These are phyloP conservation scores for Stachybotrys echinatus DNA, from an alignment of 2,329 filamentous ascomycete species.

Conservation along the genomic window DNA sequence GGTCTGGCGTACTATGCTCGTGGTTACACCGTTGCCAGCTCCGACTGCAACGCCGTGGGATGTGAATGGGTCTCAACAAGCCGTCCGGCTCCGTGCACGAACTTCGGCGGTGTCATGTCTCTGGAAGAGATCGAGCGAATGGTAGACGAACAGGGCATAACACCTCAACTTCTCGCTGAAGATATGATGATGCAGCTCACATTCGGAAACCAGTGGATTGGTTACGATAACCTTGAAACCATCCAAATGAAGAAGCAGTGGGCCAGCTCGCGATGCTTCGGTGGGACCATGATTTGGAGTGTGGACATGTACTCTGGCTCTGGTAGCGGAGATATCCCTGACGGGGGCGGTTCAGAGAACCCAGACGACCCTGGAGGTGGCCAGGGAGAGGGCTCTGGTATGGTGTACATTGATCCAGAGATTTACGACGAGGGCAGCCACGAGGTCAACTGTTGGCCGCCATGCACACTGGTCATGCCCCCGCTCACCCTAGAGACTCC, in stretches of 20 bases:
- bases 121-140: slow-evolving; percentile 22
- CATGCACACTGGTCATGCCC: no score
- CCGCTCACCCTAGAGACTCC: no score
- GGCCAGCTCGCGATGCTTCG: slow-evolving; percentile 9
- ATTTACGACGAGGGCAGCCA: no score
- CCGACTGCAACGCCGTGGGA: slow-evolving; percentile 15
- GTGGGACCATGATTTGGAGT: slow-evolving; percentile 12
- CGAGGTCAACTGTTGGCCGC: no score
- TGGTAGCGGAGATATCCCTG: background rate
- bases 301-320: slow-evolving; percentile 5
- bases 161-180: slow-evolving; percentile 8
- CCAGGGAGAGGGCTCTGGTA: background rate
- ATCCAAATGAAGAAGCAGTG: slow-evolving; percentile 9
- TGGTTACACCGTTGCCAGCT: slow-evolving; percentile 29
- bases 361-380: background rate
- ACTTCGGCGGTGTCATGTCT: slow-evolving; percentile 21
- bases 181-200: slow-evolving; percentile 10
- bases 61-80: slow-evolving; percentile 18
- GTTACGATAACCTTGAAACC: slow-evolving; percentile 20
- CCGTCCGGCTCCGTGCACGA: slow-evolving; percentile 21
- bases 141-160: slow-evolving; percentile 13
- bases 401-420: no score
- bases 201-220: slow-evolving; percentile 17
- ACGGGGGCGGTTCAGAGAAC: background rate
- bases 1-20: slow-evolving; percentile 43